Conservation (phyloP, 345 rosid species). For the Streptanthus diversifolius region DNA sequence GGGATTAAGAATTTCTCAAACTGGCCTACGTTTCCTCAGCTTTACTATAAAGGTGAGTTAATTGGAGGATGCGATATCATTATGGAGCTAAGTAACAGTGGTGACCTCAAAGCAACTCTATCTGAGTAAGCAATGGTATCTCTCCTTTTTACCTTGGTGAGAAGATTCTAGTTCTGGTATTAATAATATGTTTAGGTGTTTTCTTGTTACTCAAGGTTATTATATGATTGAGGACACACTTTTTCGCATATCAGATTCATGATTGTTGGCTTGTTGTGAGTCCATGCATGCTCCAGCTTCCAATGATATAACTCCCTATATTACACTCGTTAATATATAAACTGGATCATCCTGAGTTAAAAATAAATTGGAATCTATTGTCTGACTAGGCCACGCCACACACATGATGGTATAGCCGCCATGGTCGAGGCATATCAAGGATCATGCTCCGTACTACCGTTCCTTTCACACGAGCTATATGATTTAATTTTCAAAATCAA, state of each 20-base stretch:
- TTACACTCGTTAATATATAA: no score
- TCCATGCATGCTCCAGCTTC: background rate
- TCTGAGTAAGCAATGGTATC: conserved; percentile 47
- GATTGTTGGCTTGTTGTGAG: background rate
- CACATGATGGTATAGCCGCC: no score
- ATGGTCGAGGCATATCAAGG: no score
- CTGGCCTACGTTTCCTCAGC: conserved; percentile 99
- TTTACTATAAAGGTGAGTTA: conserved; percentile 91
- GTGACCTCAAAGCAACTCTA: conserved; percentile 77
- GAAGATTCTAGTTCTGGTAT: background rate
- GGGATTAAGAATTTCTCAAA: conserved; percentile 81
- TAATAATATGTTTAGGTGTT: conserved; percentile 9
- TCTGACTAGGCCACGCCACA: background rate
- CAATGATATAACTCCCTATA: background rate
- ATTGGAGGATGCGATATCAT: conserved; percentile 94
- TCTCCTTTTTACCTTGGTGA: background rate
- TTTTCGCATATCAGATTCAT: conserved; percentile 8
- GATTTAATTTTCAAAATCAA: no score
- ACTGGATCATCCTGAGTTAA: background rate
- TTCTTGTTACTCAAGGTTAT: conserved; percentile 18
- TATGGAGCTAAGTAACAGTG: conserved; percentile 61
- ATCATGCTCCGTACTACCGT: no score
- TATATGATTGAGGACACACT: background rate
- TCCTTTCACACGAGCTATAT: no score
- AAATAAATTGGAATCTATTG: background rate